Percentiles rank a stretch among this genome's conserved stretches.
phyloP scores from a whole-genome alignment of 2,329 filamentous ascomycete species.

The Lizonia empirigonia region DNA sequence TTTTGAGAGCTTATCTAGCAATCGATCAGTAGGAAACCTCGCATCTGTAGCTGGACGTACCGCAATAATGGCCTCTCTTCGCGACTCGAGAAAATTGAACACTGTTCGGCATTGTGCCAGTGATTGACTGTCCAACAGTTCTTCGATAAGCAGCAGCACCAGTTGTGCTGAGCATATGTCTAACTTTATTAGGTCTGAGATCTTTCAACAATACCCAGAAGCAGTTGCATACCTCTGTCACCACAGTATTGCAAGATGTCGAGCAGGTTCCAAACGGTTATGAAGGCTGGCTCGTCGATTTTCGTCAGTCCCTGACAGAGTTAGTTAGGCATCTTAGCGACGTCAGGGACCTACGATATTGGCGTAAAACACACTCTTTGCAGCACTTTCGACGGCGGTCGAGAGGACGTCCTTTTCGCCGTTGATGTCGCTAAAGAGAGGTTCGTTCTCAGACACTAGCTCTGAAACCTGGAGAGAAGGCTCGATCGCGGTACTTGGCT shows the following conservation, averaged over 20 bases:
- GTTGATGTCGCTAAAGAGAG: conserved; percentile 32
- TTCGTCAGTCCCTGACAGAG: conserved; percentile 67
- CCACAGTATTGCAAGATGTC: conserved; percentile 90
- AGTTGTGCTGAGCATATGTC: conserved; percentile 74
- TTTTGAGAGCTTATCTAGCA: conserved; percentile 53
- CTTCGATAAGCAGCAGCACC: conserved; percentile 89
- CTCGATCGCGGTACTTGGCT: conserved; percentile 50
- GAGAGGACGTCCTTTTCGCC: conserved; percentile 59
- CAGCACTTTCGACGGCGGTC: conserved; percentile 81
- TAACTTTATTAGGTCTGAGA: conserved; percentile 30
- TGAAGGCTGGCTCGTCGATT: conserved; percentile 79
- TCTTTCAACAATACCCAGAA: no score
- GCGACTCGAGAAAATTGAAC: conserved; percentile 93
- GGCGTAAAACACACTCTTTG: conserved; percentile 78
- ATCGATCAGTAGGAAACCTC: conserved; percentile 27
- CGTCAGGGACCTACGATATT: conserved; percentile 66
- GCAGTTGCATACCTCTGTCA: conserved; percentile 72
- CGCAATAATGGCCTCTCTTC: conserved; percentile 84
- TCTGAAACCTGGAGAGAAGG: conserved; percentile 52
- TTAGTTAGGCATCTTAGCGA: conserved; percentile 17
- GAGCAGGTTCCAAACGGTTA: conserved; percentile 88
- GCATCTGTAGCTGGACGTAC: conserved; percentile 51
- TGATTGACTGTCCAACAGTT: conserved; percentile 93
- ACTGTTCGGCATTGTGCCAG: conserved; percentile 88
- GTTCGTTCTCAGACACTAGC: conserved; percentile 40